Percentiles rank a stretch among this genome's conserved stretches.
Conservation (phyloP, 148 eudicot genomes). For the Tetragonia tetragonoides region DNA sequence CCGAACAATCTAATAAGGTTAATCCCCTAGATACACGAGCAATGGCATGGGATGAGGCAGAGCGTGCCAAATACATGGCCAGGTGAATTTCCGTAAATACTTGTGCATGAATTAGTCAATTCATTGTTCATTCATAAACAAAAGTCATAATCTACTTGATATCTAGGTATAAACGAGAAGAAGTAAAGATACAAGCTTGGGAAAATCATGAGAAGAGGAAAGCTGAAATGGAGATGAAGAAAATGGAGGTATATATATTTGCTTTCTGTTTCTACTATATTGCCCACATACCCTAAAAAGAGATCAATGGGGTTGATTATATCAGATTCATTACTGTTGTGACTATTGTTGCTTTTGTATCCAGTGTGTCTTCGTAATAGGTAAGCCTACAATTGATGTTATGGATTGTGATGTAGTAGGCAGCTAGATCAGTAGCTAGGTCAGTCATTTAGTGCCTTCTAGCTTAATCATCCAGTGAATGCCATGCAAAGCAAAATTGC, state of each 20-base stretch:
- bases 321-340: neutral
- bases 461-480: neutral
- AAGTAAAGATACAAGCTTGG: conserved; percentile 95
- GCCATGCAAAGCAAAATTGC: neutral
- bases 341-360: neutral
- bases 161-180: conserved; percentile 79
- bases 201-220: conserved; percentile 91
- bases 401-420: too few species aligned
- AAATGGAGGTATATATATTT: conserved; percentile 60
- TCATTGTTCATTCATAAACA: neutral
- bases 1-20: conserved; percentile 32
- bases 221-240: conserved; percentile 95
- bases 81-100: conserved; percentile 42
- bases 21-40: conserved; percentile 76
- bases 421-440: too few species aligned
- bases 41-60: conserved; percentile 97
- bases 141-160: neutral
- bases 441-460: neutral
- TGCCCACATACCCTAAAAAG: neutral
- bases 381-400: too few species aligned
- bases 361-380: neutral
- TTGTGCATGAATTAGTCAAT: neutral
- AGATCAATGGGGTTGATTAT: neutral
- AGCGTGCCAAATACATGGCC: conserved; percentile 86
- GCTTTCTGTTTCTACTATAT: neutral